Evolutionary conservation across 2,329 filamentous ascomycete genomes (phyloP), one percentile per base, ranked within the genome.

Genomic region (Apiospora koreana): DNA sequence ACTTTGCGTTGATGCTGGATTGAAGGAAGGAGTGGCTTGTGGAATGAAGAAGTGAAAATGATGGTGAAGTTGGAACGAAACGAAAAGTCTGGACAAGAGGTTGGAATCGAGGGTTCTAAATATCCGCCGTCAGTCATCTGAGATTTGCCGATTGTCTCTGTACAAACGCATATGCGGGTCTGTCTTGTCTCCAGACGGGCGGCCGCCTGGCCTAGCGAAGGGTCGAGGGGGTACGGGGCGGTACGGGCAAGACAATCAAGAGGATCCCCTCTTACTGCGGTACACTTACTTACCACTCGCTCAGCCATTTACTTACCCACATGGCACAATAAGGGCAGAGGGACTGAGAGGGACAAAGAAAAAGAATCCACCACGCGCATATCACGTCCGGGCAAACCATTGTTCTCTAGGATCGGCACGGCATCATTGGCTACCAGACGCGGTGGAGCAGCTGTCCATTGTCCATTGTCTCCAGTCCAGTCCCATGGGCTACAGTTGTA

Each of bases 1-100:
- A 54, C 48, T 54, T 54, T 28, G 48, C 48, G 48, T 54, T 62
- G 54, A 38, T 38, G 31, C 54, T 62, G 54, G 54, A 62, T 62
- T 18, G 54, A 62, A 62, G 54, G 54, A 62, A 38, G 31, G 54
- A 38, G 18, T 62, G 54, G 54, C 54, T 62, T 62, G 54, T 62
- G 31, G 50, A 58, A 58, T 38, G 54, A 62, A 62, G 54, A 62
- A 62, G 54, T 35, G 54, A 62, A 62, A 38, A 38, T n/a, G 54
- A 38, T 62, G 21, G 54, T 62, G 54, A 62, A 62, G 54, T 38
- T 62, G 54, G 54, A 62, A 38, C 54, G 54, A 62, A 62, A 62
- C 54, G 35, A 62, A 62, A 38, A 62, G 10, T 62, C 54, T n/a
- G 54, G 54, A 23, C 18, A 62, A 38, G 31, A 62, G 1, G 54